Percentiles rank a stretch among this genome's conserved stretches.
phyloP scores from a whole-genome alignment of 2,329 filamentous ascomycete species.

The Talaromyces sp. region DNA sequence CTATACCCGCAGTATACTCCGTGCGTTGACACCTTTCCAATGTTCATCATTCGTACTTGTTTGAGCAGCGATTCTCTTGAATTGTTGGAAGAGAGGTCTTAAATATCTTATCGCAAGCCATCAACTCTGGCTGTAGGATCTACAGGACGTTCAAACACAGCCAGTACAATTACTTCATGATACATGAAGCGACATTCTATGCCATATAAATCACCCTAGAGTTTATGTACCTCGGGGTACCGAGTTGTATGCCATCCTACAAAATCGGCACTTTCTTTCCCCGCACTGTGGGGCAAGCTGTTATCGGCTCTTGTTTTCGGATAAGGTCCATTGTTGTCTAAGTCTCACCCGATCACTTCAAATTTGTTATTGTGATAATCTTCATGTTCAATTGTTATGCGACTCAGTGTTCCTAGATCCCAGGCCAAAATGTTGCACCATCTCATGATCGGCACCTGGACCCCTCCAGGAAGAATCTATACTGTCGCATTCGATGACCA shows the following conservation, averaged over 20 bases:
- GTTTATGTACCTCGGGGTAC: background rate
- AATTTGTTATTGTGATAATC: background rate
- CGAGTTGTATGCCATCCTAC: background rate
- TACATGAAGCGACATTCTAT: background rate
- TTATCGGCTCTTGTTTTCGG: constrained; percentile 15
- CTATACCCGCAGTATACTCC: background rate
- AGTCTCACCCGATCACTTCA: background rate
- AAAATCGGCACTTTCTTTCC: constrained; percentile 7
- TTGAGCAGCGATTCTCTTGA: no score
- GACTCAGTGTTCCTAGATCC: constrained; percentile 14
- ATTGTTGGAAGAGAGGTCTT: no score
- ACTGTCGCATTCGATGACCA: constrained; percentile 85
- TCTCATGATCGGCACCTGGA: constrained; percentile 90
- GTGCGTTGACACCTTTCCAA: background rate
- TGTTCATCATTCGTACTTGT: no score
- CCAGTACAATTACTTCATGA: background rate
- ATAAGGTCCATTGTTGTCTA: constrained; percentile 1
- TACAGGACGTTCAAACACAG: no score
- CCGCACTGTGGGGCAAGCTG: constrained; percentile 7
- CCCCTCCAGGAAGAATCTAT: constrained; percentile 81
- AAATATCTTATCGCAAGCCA: no score
- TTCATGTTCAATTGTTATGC: background rate
- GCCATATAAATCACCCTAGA: background rate
- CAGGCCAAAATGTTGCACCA: constrained; percentile 68
- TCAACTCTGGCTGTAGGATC: no score